Conservation (phyloP, 768 basidiomycete genomes). For the Leccinum subgranulosum region DNA sequence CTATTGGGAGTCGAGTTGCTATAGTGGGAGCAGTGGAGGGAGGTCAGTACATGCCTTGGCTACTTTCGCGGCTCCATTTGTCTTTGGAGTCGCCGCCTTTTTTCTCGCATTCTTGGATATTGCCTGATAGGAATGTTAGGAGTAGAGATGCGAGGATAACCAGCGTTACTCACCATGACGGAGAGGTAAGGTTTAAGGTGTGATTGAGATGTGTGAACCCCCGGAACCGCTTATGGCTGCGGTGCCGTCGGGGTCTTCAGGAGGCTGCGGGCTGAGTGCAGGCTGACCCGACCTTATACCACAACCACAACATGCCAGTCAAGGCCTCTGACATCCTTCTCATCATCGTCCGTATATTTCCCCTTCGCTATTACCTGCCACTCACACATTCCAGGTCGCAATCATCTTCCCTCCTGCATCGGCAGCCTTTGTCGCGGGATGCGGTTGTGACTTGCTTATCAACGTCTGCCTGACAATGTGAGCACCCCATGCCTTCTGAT, state of each 20-base stretch:
- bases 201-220: slow-evolving; percentile 8
- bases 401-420: slow-evolving; percentile 83
- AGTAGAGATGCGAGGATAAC: background rate
- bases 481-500: slow-evolving; percentile 18
- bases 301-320: slow-evolving; percentile 32
- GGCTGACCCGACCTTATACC: background rate
- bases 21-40: slow-evolving; percentile 1
- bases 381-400: slow-evolving; percentile 49
- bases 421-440: slow-evolving; percentile 73
- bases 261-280: slow-evolving; percentile 13
- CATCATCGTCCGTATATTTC: slow-evolving; percentile 55
- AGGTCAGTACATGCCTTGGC: slow-evolving; percentile 59
- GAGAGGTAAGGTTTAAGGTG: background rate
- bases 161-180: slow-evolving; percentile 20
- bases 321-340: slow-evolving; percentile 73
- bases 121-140: slow-evolving; percentile 45
- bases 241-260: slow-evolving; percentile 21
- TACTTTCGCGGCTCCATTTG: slow-evolving; percentile 51
- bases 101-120: slow-evolving; percentile 90
- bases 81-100: slow-evolving; percentile 69
- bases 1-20: slow-evolving; percentile 38
- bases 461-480: slow-evolving; percentile 79
- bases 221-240: slow-evolving; percentile 5
- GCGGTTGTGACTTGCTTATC: slow-evolving; percentile 83
- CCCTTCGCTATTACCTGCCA: background rate